phyloP scores from a whole-genome alignment of 192 early-diverging fungal genomes.

The Pilaira anomala region DNA sequence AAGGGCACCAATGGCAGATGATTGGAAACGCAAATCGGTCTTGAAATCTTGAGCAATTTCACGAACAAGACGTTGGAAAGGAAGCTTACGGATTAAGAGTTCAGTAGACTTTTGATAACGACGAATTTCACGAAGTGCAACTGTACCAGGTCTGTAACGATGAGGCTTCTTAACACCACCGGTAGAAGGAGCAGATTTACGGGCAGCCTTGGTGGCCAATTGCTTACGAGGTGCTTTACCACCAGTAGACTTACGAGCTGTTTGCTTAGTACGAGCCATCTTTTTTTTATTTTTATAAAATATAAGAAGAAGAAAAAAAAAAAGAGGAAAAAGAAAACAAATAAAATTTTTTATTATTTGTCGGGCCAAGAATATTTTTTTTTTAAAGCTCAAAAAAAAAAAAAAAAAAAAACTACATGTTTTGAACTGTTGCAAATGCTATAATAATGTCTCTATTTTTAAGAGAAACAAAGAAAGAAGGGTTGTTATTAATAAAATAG shows the following conservation, averaged over 20 bases:
- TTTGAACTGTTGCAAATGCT: too few species aligned
- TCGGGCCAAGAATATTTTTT: background rate
- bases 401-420: too few species aligned
- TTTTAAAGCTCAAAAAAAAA: background rate
- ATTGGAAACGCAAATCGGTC: constrained; percentile 98
- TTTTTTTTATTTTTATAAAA: constrained; percentile 13
- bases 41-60: constrained; percentile 99
- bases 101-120: constrained; percentile 96
- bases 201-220: constrained; percentile 91
- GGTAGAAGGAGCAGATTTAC: constrained; percentile 87
- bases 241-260: constrained; percentile 97
- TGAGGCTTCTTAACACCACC: constrained; percentile 93
- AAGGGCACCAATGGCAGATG: constrained; percentile 96
- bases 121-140: constrained; percentile 89
- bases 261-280: constrained; percentile 80
- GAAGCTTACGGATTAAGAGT: constrained; percentile 88
- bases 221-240: constrained; percentile 97
- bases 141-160: constrained; percentile 85
- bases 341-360: background rate
- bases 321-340: background rate
- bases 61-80: constrained; percentile 94
- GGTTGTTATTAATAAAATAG: too few species aligned
- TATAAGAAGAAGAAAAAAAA: background rate
- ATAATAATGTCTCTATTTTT: too few species aligned
- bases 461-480: too few species aligned